Evolutionary conservation across 495 filamentous ascomycete species (phyloP).

Genomic region (Penicillium fimorum): DNA sequence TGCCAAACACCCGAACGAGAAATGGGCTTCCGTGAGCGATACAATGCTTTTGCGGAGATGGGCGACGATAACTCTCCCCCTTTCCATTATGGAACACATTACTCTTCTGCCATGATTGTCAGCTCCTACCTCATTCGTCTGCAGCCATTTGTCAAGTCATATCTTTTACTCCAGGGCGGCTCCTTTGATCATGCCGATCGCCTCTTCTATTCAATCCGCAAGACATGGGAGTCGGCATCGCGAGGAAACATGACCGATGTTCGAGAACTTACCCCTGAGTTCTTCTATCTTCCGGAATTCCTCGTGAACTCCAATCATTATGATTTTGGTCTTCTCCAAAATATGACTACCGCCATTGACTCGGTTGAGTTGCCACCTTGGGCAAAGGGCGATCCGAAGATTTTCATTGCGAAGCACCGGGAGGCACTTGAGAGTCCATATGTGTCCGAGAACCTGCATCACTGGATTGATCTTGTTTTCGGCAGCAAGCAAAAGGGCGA

Average conservation of each 20-base stretch:
- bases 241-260: slow-evolving; percentile 90
- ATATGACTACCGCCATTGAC: slow-evolving; percentile 72
- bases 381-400: slow-evolving; percentile 95
- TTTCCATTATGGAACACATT: slow-evolving; percentile 98
- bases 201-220: slow-evolving; percentile 89
- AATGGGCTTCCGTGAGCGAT: slow-evolving; percentile 75
- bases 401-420: slow-evolving; percentile 91
- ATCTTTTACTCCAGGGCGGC: slow-evolving; percentile 95
- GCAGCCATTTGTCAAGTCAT: slow-evolving; percentile 94
- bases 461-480: slow-evolving; percentile 96
- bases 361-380: slow-evolving; percentile 86
- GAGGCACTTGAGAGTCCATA: slow-evolving; percentile 94
- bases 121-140: slow-evolving; percentile 92
- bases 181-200: slow-evolving; percentile 94
- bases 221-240: slow-evolving; percentile 89
- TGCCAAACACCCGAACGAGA: slow-evolving; percentile 78
- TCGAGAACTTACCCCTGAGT: slow-evolving; percentile 90
- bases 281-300: slow-evolving; percentile 95
- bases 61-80: slow-evolving; percentile 72
- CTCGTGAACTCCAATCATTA: slow-evolving; percentile 87
- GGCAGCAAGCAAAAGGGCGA: slow-evolving; percentile 94
- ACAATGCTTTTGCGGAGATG: slow-evolving; percentile 88
- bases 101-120: slow-evolving; percentile 98
- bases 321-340: slow-evolving; percentile 87
- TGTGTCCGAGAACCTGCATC: slow-evolving; percentile 84